These are phyloP conservation scores for Fusarium dimerum DNA, from an alignment of 2,329 filamentous ascomycete species.

Conservation along the genomic window DNA sequence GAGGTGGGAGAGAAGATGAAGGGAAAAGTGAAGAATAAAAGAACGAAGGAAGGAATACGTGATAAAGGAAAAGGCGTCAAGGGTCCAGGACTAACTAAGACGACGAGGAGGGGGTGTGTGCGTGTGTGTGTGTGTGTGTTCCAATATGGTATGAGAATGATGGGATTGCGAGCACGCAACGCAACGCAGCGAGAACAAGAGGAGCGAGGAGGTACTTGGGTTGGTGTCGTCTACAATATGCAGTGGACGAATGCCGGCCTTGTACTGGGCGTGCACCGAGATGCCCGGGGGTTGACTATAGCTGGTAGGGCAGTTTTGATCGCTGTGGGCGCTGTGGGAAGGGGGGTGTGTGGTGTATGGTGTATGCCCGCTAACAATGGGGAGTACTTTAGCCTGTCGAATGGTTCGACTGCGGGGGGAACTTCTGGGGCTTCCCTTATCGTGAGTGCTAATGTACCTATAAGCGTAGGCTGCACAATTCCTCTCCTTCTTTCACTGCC, in stretches of 20 bases:
- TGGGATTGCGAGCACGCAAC: conserved; percentile 4
- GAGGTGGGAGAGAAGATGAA: not conserved
- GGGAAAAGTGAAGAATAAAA: conserved; percentile 12
- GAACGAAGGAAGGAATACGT: not conserved
- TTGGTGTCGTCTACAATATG: conserved; percentile 21
- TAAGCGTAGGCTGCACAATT: conserved; percentile 17
- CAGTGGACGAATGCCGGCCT: conserved; percentile 17
- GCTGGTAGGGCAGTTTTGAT: conserved; percentile 16
- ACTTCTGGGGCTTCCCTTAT: conserved; percentile 13
- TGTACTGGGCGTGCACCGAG: conserved; percentile 3
- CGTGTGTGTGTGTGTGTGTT: conserved; percentile 7
- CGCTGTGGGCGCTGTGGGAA: conserved; percentile 1
- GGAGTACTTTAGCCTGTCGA: conserved; percentile 18
- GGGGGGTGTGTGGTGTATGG: not conserved
- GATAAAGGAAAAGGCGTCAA: conserved; percentile 8
- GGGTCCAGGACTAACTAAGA: conserved; percentile 4
- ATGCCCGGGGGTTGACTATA: not conserved
- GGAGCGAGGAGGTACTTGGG: conserved; percentile 17
- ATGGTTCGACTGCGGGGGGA: conserved; percentile 31
- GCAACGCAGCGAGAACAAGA: conserved; percentile 4
- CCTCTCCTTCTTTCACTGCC: conserved; percentile 25
- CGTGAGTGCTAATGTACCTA: conserved; percentile 3
- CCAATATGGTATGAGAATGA: conserved; percentile 25
- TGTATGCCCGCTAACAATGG: not conserved
- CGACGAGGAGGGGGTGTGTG: conserved; percentile 12